Evolutionary conservation across 2,329 filamentous ascomycete genomes (phyloP), one percentile per base, ranked within the genome.

Genomic region (Xylaria sp.): DNA sequence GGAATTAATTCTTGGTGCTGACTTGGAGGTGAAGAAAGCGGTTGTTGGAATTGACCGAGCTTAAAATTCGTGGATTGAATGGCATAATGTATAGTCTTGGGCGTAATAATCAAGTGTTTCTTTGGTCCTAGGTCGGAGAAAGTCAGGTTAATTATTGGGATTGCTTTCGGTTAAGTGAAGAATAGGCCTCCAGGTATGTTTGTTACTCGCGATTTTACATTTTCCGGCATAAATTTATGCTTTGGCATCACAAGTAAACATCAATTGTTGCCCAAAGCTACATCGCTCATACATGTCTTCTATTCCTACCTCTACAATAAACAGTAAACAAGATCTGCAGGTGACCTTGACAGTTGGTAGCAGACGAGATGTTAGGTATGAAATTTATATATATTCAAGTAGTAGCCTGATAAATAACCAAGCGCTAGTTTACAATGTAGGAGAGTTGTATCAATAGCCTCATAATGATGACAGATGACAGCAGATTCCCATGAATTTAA

Each of bases 351-450:
- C 3, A 8, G 10, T 15, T 8, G 4, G 25, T 12, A 12, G 13
- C n/a, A 18, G 28, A 30, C 28, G 23, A 25, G 4, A n/a, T 48
- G 9, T n/a, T 28, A 8, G 7, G 4, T 36, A 20, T 15, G 50
- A 23, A 36, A 23, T 30, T 34, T 12, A 15, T 23, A 23, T 53
- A 20, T 36, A 23, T 53, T 32, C 10, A 20, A 13, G 10, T 30
- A 13, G 10, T 30, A 15, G 10, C 20, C 39, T 39, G 30, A 10
- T n/a, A 18, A 63, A 39, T 41, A 48, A 12, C 9, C 28, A 15
- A 28, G 10, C 34, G 48, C 23, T 56, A 56, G 6, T 65, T 45
- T 65, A 62, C 45, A 65, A 45, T 23, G 43, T 55, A 56, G 43
- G 30, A 41, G 46, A 63, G 34, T 60, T 48, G 9, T 36, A 60